These are phyloP conservation scores for Boletus sp. DNA, from an alignment of 1,284 basidiomycete species.

Conservation along the genomic window DNA sequence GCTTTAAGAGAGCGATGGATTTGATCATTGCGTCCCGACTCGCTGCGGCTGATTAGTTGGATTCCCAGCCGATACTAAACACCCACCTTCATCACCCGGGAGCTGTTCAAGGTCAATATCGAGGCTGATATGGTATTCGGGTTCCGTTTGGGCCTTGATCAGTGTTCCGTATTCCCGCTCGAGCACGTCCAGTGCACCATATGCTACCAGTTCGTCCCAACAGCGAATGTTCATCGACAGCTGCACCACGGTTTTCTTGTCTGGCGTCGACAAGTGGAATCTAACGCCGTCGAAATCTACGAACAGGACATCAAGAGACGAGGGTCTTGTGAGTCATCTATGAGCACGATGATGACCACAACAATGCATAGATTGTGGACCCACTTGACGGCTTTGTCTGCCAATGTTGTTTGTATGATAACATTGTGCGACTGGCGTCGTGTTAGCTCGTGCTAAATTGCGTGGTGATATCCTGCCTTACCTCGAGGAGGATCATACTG, in stretches of 20 bases:
- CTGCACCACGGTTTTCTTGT: slow-evolving; percentile 75
- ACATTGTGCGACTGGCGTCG: slow-evolving; percentile 74
- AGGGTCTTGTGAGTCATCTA: slow-evolving; percentile 55
- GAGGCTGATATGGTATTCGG: slow-evolving; percentile 88
- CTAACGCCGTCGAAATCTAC: slow-evolving; percentile 98
- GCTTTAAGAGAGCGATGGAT: slow-evolving; percentile 85
- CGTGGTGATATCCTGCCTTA: slow-evolving; percentile 29
- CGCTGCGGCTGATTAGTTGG: slow-evolving; percentile 46
- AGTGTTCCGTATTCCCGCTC: slow-evolving; percentile 81
- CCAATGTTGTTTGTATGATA: slow-evolving; percentile 88
- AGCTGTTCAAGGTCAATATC: slow-evolving; percentile 84
- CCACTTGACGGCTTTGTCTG: slow-evolving; percentile 87
- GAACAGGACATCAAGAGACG: slow-evolving; percentile 89
- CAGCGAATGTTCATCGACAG: slow-evolving; percentile 97
- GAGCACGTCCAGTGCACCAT: slow-evolving; percentile 82
- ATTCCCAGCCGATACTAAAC: not conserved
- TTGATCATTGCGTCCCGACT: slow-evolving; percentile 76
- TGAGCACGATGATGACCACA: slow-evolving; percentile 6
- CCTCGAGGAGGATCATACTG: slow-evolving; percentile 71
- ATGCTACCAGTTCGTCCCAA: slow-evolving; percentile 90
- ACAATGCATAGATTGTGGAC: slow-evolving; percentile 5
- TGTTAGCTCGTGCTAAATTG: slow-evolving; percentile 11
- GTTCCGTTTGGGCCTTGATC: slow-evolving; percentile 61
- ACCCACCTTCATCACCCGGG: slow-evolving; percentile 76
- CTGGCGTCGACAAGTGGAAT: slow-evolving; percentile 87